Base-by-base conservation (phyloP, 768 basidiomycete genomes). In the Gyrodon lividus region DNA sequence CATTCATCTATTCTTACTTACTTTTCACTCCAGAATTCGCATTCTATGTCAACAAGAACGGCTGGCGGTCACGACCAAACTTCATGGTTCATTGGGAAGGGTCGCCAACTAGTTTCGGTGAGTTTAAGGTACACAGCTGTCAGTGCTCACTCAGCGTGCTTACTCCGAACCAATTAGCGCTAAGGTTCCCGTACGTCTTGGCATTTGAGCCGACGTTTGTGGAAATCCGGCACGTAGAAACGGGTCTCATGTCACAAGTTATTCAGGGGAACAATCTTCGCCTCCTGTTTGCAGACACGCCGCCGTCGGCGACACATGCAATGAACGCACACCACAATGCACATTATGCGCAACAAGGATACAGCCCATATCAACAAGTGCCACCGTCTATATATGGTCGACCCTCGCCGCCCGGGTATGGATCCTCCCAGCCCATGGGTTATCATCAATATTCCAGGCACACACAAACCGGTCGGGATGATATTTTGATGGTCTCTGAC, bases 61-160 rank as follows among this genome's bases (percentile, higher is more conserved):
- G 97, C 2, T 89, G 92, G 75, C 77, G 93, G 54, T 92, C 95
- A 43, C 77, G 91, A 46, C 87, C 83, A 56, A 86, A 92, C 51
- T 98, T 98, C 76, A 91, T 95, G 80, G 91, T 98, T 13, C 80
- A 90, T 57, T 99, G 97, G 97, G 96, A 98, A 70, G 97, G 97
- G 8, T 77, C 77, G 39, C 97, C 97, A 0, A 91, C 92, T 5
- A 87, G 89, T 33, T 98, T 99, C 63, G 97, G 96, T 97, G 67
- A 63, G 91, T 73, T 3, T n/a, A 23, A 26, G 28, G 8, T 24
- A 43, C 31, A n/a, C n/a, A 13, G 28, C 19, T 43, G 55, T 34
- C 4, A 22, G 37, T 12, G 9, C 22, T 13, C 39, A 30, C 50
- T 42, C 26, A 35, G 26, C n/a, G n/a, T n/a, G n/a, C n/a, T n/a